Evolutionary conservation across 345 rosid species (phyloP).

Genomic region (Pistacia integerrima): DNA sequence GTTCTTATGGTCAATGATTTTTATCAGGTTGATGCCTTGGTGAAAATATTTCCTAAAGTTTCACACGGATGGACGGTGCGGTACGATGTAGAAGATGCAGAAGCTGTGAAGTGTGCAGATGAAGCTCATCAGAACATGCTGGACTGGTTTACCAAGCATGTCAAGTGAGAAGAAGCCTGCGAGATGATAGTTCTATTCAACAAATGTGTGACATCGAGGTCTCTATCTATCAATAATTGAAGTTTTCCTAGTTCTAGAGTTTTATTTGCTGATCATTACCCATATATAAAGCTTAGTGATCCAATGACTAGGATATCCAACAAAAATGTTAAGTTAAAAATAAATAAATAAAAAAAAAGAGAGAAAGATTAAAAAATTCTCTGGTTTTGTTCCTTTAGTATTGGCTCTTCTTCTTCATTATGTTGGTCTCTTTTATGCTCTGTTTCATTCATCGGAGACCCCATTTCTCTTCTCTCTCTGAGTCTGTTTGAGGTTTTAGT

Average conservation of each 20-base stretch:
- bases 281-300: too few relatives aligned
- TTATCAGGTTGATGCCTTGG: conserved; percentile 52
- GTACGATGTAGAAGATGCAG: conserved; percentile 47
- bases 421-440: conserved; percentile 15
- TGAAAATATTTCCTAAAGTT: conserved; percentile 76
- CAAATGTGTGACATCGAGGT: neutral
- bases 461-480: conserved; percentile 23
- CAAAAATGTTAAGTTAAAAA: too few relatives aligned
- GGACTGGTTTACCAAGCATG: conserved; percentile 59
- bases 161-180: conserved; percentile 40
- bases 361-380: conserved; percentile 37
- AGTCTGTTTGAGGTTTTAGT: neutral
- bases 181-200: neutral
- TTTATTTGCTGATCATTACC: too few relatives aligned
- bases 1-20: too few relatives aligned
- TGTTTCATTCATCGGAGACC: conserved; percentile 30
- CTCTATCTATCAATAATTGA: conserved; percentile 3
- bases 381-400: conserved; percentile 65
- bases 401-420: conserved; percentile 39
- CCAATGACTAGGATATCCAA: too few relatives aligned
- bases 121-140: conserved; percentile 71
- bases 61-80: conserved; percentile 78
- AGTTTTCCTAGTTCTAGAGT: neutral
- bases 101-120: conserved; percentile 53
- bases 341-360: too few relatives aligned